Evolutionary conservation across 208 protist species (phyloP), one percentile per base, ranked within the genome.

Genomic region (Phytomonas sp.): DNA sequence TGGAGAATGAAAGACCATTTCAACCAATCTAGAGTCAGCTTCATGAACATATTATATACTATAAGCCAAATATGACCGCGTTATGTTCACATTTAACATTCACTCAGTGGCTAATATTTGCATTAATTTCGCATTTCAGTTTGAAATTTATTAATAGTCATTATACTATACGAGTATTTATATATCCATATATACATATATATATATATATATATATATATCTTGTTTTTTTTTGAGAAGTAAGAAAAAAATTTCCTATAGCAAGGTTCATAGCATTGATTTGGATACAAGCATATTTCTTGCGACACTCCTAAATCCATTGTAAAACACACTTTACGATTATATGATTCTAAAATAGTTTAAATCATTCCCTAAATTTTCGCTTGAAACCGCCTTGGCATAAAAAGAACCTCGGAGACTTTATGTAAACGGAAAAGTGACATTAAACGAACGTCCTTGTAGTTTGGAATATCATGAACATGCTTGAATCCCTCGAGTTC

Each of bases 401-500:
- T 56, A 56, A 26, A 56, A 26, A 56, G 46, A 56, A 56, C 20
- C 3, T 56, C 46, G 26, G 46, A 56, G 17, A 56, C 46, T 17
- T 26, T 56, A 17, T 56, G 46, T 7, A 56, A 17, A 56, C 46
- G 46, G 46, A 65, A 65, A 26, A 65, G 36, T 46, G 61, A 65
- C 1, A 65, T 23, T 0, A 65, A 65, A 65, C 61, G 36, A 11
- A 65, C 13, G 36, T 65, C 20, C 37, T 65, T 65, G 6, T 37
- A 65, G 61, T 46, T 65, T 7, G 13, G 23, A 51, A 74, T 64
- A 26, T 81, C 80, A 70, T 83, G 90, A 40, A 97, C 87, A 17
- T 79, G 63, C 20, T 80, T 73, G n/a, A 96, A 75, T 23, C 93
- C 93, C 20, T 84, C 78, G 6, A 82, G 65, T 11, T 82, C 71